Conservation (phyloP, 2,329 filamentous ascomycete genomes). For the Talaromyces sp. region DNA sequence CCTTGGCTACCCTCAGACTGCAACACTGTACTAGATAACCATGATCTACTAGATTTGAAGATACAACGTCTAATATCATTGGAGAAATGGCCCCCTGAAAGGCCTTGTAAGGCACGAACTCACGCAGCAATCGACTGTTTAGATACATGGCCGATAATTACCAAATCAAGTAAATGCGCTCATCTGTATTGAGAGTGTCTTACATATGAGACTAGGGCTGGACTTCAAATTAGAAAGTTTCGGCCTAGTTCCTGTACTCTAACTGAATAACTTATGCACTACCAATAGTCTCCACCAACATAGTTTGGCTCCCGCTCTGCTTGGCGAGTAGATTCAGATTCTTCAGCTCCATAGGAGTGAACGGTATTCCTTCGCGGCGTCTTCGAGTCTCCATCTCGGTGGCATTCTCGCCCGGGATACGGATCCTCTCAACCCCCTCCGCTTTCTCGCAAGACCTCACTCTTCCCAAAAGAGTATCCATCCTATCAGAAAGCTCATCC, state of each 20-base stretch:
- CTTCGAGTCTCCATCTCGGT: not conserved
- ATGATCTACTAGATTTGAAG: not conserved
- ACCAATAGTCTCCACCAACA: not conserved
- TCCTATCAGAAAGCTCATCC: not conserved
- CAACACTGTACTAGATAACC: not conserved
- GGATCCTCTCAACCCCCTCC: conserved; percentile 3
- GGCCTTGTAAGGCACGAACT: not conserved
- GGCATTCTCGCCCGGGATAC: conserved; percentile 4
- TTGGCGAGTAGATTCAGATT: not conserved
- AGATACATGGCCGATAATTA: not conserved
- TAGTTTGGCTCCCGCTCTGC: not conserved
- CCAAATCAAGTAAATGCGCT: not conserved
- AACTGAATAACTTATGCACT: too few relatives aligned
- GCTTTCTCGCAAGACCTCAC: not conserved
- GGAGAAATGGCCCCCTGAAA: not conserved
- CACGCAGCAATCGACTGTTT: not conserved
- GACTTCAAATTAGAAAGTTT: not conserved
- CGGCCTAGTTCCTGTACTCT: not conserved
- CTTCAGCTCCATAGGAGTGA: not conserved
- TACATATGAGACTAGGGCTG: not conserved
- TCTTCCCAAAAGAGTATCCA: conserved; percentile 7
- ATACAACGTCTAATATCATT: not conserved
- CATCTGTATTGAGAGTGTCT: not conserved
- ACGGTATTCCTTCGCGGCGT: conserved; percentile 1
- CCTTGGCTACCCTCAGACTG: not conserved